A percentile compares a stretch with the other conserved stretches of the same genome.
phyloP scores from a whole-genome alignment of 73 alveolate species.

The Paramecium sexaurelia region DNA sequence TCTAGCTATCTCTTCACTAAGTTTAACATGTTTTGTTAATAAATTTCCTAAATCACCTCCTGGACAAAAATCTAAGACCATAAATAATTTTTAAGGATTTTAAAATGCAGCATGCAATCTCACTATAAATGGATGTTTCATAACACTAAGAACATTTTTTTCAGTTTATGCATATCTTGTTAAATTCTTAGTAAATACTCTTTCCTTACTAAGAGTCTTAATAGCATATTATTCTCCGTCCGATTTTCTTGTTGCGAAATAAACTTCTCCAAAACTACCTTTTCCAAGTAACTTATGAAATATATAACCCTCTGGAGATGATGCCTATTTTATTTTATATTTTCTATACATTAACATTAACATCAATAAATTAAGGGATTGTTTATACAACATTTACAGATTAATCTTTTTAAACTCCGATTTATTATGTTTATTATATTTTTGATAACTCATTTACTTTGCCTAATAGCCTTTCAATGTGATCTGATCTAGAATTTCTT shows the following conservation, averaged over 20 bases:
- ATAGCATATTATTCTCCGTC: constrained; percentile 68
- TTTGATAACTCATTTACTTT: constrained; percentile 10
- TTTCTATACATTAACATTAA: background rate
- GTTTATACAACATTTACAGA: background rate
- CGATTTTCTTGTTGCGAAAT: constrained; percentile 40
- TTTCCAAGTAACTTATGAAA: constrained; percentile 60
- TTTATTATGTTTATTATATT: background rate
- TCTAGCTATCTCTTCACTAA: constrained; percentile 88
- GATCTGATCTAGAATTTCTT: constrained; percentile 65
- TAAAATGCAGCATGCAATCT: constrained; percentile 87
- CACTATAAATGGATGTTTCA: constrained; percentile 84
- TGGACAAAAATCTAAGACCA: constrained; percentile 90
- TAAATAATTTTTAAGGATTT: constrained; percentile 75
- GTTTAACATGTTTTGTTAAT: constrained; percentile 66
- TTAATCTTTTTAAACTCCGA: background rate
- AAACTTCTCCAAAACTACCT: constrained; percentile 72
- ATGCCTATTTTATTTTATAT: background rate
- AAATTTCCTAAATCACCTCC: constrained; percentile 82
- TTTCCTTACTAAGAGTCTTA: constrained; percentile 72
- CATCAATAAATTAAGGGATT: background rate
- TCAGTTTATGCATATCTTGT: constrained; percentile 83
- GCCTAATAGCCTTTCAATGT: constrained; percentile 31
- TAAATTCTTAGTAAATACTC: constrained; percentile 73
- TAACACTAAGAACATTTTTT: constrained; percentile 78
- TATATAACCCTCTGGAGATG: constrained; percentile 52